A percentile compares a stretch with the other conserved stretches of the same genome.
Conservation (phyloP, 1,284 basidiomycete species). For the Malassezia sp. region DNA sequence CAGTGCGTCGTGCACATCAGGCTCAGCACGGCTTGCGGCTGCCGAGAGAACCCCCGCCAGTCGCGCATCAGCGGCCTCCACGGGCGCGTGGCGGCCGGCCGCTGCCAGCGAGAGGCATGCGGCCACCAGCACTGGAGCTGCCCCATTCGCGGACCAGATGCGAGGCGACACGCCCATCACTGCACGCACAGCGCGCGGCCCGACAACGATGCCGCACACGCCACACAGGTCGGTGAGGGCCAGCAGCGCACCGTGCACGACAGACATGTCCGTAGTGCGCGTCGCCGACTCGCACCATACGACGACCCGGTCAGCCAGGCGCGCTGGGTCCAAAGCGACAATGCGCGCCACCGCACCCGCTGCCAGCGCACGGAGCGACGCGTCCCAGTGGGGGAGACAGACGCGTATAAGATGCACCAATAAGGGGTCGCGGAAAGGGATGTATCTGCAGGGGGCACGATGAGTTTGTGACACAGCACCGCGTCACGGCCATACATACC, state of each 20-base stretch:
- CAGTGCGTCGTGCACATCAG: slow-evolving; percentile 62
- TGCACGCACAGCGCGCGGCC: background rate
- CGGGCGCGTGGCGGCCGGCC: background rate
- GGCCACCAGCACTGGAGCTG: slow-evolving; percentile 62
- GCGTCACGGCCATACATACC: too few relatives aligned
- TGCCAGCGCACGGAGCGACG: slow-evolving; percentile 65
- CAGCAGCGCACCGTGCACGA: slow-evolving; percentile 11
- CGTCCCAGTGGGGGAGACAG: slow-evolving; percentile 80
- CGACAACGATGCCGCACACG: background rate
- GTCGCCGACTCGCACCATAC: slow-evolving; percentile 25
- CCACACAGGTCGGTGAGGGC: background rate
- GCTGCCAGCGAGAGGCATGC: slow-evolving; percentile 63
- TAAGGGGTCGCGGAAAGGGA: slow-evolving; percentile 56
- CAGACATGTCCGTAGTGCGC: background rate
- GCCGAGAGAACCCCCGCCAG: too few relatives aligned
- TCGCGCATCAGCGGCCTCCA: background rate
- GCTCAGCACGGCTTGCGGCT: slow-evolving; percentile 60
- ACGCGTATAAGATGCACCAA: slow-evolving; percentile 65
- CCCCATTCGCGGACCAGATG: slow-evolving; percentile 53
- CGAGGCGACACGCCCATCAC: background rate
- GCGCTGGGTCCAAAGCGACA: slow-evolving; percentile 49
- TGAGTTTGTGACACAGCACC: background rate
- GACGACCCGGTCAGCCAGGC: slow-evolving; percentile 23
- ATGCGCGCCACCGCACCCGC: slow-evolving; percentile 64
- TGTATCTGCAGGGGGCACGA: slow-evolving; percentile 55